These are phyloP conservation scores for Botrytis hyacinthi DNA, from an alignment of 2,329 filamentous ascomycete species.

Conservation along the genomic window DNA sequence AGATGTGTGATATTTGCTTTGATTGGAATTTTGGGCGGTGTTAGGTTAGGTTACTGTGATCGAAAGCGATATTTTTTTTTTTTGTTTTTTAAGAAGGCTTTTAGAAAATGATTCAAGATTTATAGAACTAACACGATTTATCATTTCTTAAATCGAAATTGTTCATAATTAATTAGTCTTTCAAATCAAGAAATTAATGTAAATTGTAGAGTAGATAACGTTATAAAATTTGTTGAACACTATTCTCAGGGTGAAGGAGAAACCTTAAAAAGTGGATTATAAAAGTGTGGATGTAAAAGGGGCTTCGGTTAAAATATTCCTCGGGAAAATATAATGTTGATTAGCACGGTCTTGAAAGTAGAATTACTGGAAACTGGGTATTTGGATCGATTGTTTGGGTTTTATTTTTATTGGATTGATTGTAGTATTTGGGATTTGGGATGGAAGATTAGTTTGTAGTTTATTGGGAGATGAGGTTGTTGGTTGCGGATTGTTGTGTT, in stretches of 20 bases:
- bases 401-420: neutral
- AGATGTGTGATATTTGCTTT: too few species aligned
- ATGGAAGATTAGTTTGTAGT: neutral
- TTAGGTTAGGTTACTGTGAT: too few species aligned
- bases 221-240: neutral
- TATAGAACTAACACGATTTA: too few species aligned
- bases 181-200: neutral
- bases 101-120: neutral
- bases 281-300: neutral
- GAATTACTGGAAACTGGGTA: neutral
- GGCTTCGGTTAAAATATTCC: neutral
- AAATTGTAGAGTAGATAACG: neutral
- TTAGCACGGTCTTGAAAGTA: neutral
- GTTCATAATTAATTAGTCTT: neutral
- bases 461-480: neutral
- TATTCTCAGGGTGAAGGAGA: neutral
- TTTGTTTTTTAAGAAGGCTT: too few species aligned
- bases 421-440: neutral
- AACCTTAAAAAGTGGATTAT: neutral
- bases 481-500: neutral
- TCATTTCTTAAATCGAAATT: neutral
- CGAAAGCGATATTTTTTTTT: too few species aligned
- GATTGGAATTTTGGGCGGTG: too few species aligned
- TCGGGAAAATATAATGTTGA: neutral
- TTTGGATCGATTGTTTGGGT: neutral